These are phyloP conservation scores for Sherardia arvensis DNA, from an alignment of 257 asterid genomes.

Conservation along the genomic window DNA sequence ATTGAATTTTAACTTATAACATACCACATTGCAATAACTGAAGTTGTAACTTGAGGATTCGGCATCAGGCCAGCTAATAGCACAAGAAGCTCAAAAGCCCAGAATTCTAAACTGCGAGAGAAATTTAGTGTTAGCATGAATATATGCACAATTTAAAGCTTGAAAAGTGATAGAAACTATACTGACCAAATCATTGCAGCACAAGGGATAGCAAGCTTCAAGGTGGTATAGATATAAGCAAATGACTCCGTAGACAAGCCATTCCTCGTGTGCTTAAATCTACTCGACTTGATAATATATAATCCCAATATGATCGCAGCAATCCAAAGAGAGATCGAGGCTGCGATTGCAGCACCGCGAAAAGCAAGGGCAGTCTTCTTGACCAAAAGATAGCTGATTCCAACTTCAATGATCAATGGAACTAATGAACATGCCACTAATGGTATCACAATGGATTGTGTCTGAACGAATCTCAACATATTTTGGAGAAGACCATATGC, in stretches of 20 bases:
- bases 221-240: slow-evolving; percentile 16
- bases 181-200: slow-evolving; percentile 76
- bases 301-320: slow-evolving; percentile 31
- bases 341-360: slow-evolving; percentile 54
- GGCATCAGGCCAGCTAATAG: slow-evolving; percentile 82
- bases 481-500: slow-evolving; percentile 61
- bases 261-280: slow-evolving; percentile 38
- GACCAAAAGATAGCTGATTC: slow-evolving; percentile 40
- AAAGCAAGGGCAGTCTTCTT: slow-evolving; percentile 37
- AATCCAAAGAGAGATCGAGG: slow-evolving; percentile 57
- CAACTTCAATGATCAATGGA: slow-evolving; percentile 43
- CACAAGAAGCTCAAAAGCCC: slow-evolving; percentile 87
- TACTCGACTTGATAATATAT: slow-evolving; percentile 30
- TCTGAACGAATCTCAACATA: slow-evolving; percentile 57
- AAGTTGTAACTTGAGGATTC: slow-evolving; percentile 49
- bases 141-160: not conserved
- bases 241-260: slow-evolving; percentile 40
- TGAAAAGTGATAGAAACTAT: too few species aligned
- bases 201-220: slow-evolving; percentile 61
- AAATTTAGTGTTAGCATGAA: not conserved
- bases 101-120: slow-evolving; percentile 56
- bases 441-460: slow-evolving; percentile 50
- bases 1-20: too few species aligned
- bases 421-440: slow-evolving; percentile 43
- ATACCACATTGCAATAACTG: slow-evolving; percentile 81